phyloP scores from a whole-genome alignment of 2,329 filamentous ascomycete genomes.

The Microdochium trichocladiopsis region DNA sequence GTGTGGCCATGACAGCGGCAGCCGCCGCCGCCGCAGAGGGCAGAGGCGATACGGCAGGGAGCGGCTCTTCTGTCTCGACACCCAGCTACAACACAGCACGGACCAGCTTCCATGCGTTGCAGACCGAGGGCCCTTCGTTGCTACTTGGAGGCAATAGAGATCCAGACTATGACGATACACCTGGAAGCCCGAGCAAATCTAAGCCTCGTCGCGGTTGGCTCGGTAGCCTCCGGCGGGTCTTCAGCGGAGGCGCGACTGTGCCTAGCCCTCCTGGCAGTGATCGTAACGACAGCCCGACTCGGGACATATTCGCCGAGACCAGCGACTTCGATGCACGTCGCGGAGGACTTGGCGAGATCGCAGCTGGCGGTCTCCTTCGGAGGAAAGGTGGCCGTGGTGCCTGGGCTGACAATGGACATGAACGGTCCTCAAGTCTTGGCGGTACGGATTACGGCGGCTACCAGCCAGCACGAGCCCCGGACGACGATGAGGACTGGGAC shows the following conservation, averaged over 20 bases:
- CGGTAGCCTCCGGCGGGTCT: slow-evolving; percentile 59
- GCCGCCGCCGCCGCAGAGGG: slow-evolving; percentile 16
- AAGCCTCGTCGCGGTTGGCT: slow-evolving; percentile 58
- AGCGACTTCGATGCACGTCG: slow-evolving; percentile 35
- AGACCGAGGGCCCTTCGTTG: slow-evolving; percentile 44
- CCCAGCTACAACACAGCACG: slow-evolving; percentile 45
- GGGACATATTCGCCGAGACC: slow-evolving; percentile 23
- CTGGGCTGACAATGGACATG: slow-evolving; percentile 30
- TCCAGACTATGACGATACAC: slow-evolving; percentile 19
- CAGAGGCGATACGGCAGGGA: slow-evolving; percentile 27
- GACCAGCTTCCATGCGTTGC: slow-evolving; percentile 42
- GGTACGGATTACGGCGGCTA: slow-evolving; percentile 4
- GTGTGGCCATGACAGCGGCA: slow-evolving; percentile 20
- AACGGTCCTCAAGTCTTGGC: slow-evolving; percentile 10
- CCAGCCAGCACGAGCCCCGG: slow-evolving; percentile 27
- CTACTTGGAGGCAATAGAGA: slow-evolving; percentile 26
- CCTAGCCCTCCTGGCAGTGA: slow-evolving; percentile 14
- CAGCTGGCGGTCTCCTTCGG: slow-evolving; percentile 35
- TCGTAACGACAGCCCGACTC: slow-evolving; percentile 16
- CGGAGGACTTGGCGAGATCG: slow-evolving; percentile 36
- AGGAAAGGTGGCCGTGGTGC: slow-evolving; percentile 48
- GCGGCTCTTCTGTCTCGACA: slow-evolving; percentile 4
- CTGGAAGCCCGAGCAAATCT: slow-evolving; percentile 49
- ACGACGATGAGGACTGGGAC: slow-evolving; percentile 66
- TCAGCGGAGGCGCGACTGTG: slow-evolving; percentile 36